phyloP scores from a whole-genome alignment of 192 early-diverging fungal genomes.

The Backusella mclennaniae region DNA sequence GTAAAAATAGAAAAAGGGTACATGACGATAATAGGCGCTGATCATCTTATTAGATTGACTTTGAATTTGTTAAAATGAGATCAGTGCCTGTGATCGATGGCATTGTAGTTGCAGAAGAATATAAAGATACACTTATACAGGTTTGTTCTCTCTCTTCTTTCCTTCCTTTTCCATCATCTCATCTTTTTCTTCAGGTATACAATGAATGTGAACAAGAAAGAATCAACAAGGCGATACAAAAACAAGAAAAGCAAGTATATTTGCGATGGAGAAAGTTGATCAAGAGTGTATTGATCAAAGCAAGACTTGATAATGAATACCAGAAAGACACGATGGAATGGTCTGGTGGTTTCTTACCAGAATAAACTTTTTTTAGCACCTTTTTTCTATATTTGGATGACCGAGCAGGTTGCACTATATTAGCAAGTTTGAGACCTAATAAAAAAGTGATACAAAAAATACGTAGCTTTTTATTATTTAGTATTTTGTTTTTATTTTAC shows the following conservation, averaged over 20 bases:
- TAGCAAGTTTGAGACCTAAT: neutral
- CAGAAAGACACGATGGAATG: neutral
- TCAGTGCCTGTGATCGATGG: slow-evolving; percentile 65
- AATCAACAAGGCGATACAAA: slow-evolving; percentile 23
- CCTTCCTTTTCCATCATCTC: neutral
- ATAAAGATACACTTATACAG: slow-evolving; percentile 53
- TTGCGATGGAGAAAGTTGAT: slow-evolving; percentile 59
- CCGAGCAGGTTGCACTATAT: neutral
- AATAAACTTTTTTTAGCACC: neutral
- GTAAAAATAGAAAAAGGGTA: slow-evolving; percentile 40
- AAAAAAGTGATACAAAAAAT: neutral
- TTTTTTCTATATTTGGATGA: neutral
- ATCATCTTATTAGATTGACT: slow-evolving; percentile 55
- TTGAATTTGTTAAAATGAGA: slow-evolving; percentile 62
- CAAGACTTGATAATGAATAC: slow-evolving; percentile 59
- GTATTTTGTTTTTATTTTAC: neutral
- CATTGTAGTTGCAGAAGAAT: slow-evolving; percentile 65
- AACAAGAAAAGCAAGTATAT: slow-evolving; percentile 43
- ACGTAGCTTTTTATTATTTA: neutral
- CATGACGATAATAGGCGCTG: neutral
- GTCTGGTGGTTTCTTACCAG: neutral
- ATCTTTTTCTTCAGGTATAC: slow-evolving; percentile 32
- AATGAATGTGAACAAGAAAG: slow-evolving; percentile 27
- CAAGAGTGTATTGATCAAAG: slow-evolving; percentile 44
- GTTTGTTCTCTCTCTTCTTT: slow-evolving; percentile 32